Base-by-base conservation (phyloP, 805 yeast species). In the Candida succiphila region DNA sequence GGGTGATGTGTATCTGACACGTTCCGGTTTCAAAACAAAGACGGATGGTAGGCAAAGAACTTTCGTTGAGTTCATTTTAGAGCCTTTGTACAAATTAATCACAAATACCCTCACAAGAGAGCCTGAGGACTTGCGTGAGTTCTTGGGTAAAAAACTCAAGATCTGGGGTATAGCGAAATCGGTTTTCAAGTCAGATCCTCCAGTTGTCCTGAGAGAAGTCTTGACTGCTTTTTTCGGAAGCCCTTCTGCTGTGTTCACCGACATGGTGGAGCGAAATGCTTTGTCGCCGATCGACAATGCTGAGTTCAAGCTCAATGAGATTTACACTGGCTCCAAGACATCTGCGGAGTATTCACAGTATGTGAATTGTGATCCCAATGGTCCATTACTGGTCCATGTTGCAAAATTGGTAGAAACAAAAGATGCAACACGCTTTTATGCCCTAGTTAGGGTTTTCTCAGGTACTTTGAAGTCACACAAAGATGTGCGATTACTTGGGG, bases 51-150 rank as follows among this genome's bases (percentile, higher is more conserved):
- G 23, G 22, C 26, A 37, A 26, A 48, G 73, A 34, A 51, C 85
- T 1, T 82, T 89, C 52, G 67, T 69, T 5, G 61, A 65, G 29
- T 80, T 86, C 44, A 65, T 92, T 7, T 56, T 87, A 7, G 75
- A 73, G 18, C 98, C 97, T 2, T 46, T 89, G 10, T 89, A 87
- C 58, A 88, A 89, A 50, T 50, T 88, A 7, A 57, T 78, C 25
- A 65, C 85, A 0, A 65, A 72, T 32, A 63, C 82, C 0, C 48
- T 89, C 9, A 65, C 85, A 0, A 62, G 68, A 24, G 69, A 69
- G 14, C 56, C 70, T 2, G 51, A 56, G 4, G 58, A 58, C 0
- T 49, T 85, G 14, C 49, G 66, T 8, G 36, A 37, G 3, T 51
- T 70, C 17, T 52, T 85, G n/a, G 59, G 63, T 46, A 45, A 60